Base-by-base conservation (phyloP, 2,329 filamentous ascomycete genomes). In the Monosporascus cannonballus region DNA sequence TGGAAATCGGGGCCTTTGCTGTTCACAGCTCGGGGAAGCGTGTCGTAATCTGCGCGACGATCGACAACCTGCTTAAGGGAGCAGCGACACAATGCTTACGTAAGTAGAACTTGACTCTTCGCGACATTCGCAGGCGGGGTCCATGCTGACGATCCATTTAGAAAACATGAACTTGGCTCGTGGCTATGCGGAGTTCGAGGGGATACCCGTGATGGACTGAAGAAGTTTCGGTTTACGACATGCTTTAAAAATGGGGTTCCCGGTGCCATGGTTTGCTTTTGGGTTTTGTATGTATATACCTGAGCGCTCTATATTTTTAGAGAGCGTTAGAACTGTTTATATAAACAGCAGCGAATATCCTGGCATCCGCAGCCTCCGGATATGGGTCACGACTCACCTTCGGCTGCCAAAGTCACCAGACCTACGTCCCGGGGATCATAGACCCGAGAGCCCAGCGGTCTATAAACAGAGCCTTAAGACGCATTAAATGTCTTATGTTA, bases 1-100 rank as follows among this genome's bases (percentile, higher is more conserved):
- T 96, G 4, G 92, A 97, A 74, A 91, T 99, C 70, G 94, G 94
- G 54, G 92, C 89, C 0, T 97, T 97, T 65, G 91, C 90, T n/a
- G 90, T 96, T 39, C 87, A 96, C 73, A 90, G 83, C 61, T 85
- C 83, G 22, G 93, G 93, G 53, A 94, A 91, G 81, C 81, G 94
- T 49, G 92, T 95, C 0, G 93, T 97, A n/a, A 83, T 97, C 57
- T 95, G 92, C 67, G 89, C 87, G 18, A 96, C 89, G 3, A 96
- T 96, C 64, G 92, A 96, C 72, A 96, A 96, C 72, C 74, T 96
- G 61, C 79, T 94, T 63, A 96, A 96, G 82, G 92, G 92, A 55
- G 92, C 92, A 51, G 89, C 89, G 6, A 96, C 92, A 11, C 92
- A 96, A 71, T 96, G 91, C 74, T 73, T 96, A 69, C 92, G 87